Evolutionary conservation across 768 basidiomycete genomes (phyloP), one percentile per base, ranked within the genome.

Genomic region (Tylopilus sp.): DNA sequence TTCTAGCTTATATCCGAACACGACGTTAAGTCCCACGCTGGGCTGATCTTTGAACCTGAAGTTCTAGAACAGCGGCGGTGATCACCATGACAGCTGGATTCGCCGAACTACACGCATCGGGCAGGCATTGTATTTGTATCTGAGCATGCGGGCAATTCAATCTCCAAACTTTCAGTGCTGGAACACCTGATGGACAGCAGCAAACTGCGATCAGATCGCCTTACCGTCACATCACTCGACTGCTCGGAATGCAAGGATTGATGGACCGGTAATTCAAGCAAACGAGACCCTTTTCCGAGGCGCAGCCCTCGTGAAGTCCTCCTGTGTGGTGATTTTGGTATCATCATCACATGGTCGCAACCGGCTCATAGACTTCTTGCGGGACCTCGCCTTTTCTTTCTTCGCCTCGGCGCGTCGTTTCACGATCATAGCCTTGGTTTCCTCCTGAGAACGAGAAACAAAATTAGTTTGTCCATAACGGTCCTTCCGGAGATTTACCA

Each of bases 371-470:
- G 31, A 43, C 31, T 59, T 51, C 39, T 66, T 75, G 35, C 68
- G 65, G 42, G 54, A 50, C 51, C 61, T 75, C 15, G 61, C 61
- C 56, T 73, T 77, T 40, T 71, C 65, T 61, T 69, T 72, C 63
- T 75, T 78, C 30, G 57, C 61, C 40, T 66, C 69, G 30, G 71
- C 64, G 28, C 66, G 67, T 56, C 66, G 68, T 35, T 71, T 71
- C 21, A 64, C 60, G 22, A 79, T 69, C 43, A 68, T 55, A 7
- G 64, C 68, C 48, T 74, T 79, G 15, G 70, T 69, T 56, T 75
- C 75, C 57, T 75, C 73, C 76, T 78, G 56, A 44, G 44, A 57
- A 58, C 26, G 46, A 21, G 39, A 40, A 28, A 54, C 47, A 28
- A 56, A 57, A 54, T 44, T 41, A 56, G 52, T 36, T 44, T 45